These are phyloP conservation scores for Conticribra weissflogii DNA, from an alignment of 108 stramenopile species.

Conservation along the genomic window DNA sequence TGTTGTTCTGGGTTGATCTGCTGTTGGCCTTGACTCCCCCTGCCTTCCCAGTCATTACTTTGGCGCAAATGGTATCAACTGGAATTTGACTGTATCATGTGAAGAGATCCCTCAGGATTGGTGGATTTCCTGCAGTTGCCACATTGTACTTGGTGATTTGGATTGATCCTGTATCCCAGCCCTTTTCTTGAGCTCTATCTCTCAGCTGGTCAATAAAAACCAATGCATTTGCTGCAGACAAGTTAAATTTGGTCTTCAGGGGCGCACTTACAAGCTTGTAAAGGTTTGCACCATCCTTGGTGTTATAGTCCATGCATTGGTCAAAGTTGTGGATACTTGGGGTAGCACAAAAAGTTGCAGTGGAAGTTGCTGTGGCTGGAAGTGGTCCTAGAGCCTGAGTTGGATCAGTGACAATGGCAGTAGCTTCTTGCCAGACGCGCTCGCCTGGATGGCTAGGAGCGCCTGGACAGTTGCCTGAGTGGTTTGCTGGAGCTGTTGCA, in stretches of 20 bases:
- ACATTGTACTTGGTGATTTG: not conserved
- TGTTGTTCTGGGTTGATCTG: not conserved
- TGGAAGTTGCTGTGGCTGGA: not conserved
- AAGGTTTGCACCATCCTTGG: not conserved
- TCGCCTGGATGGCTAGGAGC: too few species aligned
- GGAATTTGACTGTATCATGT: not conserved
- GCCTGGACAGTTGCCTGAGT: too few species aligned
- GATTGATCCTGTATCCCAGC: not conserved
- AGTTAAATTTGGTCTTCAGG: not conserved
- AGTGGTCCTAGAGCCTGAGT: too few species aligned
- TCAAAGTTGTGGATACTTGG: not conserved
- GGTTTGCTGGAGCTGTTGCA: too few species aligned
- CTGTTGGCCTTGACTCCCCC: not conserved
- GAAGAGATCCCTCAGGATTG: not conserved
- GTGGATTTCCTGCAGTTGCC: not conserved
- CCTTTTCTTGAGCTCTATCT: not conserved
- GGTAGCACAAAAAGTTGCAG: too few species aligned
- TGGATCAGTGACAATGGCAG: too few species aligned
- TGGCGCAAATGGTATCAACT: not conserved
- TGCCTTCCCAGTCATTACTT: not conserved
- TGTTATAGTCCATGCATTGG: not conserved
- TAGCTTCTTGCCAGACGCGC: too few species aligned
- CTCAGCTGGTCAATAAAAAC: not conserved
- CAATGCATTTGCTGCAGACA: not conserved
- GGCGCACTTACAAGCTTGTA: not conserved